Evolutionary conservation across 106 monocot genomes (phyloP).

Genomic region (Platanthera guangdongensis): DNA sequence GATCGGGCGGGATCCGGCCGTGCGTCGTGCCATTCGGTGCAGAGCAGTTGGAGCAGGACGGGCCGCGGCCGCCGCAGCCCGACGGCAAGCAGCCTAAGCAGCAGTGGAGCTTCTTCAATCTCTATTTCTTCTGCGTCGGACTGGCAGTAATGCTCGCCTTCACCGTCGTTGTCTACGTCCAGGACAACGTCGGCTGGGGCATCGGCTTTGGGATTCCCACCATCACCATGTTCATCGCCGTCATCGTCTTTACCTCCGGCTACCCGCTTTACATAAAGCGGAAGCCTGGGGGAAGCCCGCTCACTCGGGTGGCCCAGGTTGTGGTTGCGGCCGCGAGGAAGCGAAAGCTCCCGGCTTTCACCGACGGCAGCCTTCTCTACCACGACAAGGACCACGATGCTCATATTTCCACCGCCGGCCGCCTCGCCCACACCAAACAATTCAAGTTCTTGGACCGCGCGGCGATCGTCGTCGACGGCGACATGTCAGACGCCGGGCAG

Average conservation of each 20-base stretch:
- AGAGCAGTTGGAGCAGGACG: conserved; percentile 49
- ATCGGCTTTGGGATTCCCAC: conserved; percentile 51
- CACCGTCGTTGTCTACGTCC: conserved; percentile 54
- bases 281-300: conserved; percentile 43
- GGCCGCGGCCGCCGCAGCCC: too few relatives aligned
- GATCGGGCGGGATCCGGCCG: conserved; percentile 48
- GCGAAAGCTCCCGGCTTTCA: conserved; percentile 20
- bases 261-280: conserved; percentile 37
- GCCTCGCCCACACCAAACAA: conserved; percentile 34
- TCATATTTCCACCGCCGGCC: conserved; percentile 40
- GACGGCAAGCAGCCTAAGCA: conserved; percentile 12
- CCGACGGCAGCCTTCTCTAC: conserved; percentile 25
- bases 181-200: conserved; percentile 70
- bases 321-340: conserved; percentile 45
- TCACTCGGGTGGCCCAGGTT: conserved; percentile 36
- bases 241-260: conserved; percentile 29
- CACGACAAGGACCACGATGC: conserved; percentile 54
- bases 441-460: conserved; percentile 52
- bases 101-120: conserved; percentile 61
- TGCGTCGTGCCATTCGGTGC: conserved; percentile 68
- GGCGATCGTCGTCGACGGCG: conserved; percentile 31
- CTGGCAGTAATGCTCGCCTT: conserved; percentile 40
- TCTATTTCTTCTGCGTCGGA: conserved; percentile 65
- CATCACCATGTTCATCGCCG: conserved; percentile 48
- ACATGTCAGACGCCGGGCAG: conserved; percentile 20